Base-by-base conservation (phyloP, 306 rosid species). In the Prunus dulcis region DNA sequence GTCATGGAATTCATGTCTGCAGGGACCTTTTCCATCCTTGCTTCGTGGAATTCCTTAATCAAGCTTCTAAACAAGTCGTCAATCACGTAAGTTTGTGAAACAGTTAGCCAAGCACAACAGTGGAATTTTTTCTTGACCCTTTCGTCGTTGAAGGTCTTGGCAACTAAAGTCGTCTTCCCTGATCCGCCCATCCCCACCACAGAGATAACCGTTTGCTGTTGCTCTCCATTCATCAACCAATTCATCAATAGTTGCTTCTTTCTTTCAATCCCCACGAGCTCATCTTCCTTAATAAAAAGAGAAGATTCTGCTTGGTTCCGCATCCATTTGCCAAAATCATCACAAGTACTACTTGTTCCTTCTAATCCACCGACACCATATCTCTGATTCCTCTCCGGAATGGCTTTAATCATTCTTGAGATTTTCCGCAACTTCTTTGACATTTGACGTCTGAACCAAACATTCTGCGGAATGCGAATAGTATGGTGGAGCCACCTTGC, bases 11-110 rank as follows among this genome's bases (percentile, higher is more conserved):
- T 62, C 52, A 82, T 32, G n/a, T 74, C 70, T 66, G 22, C 64
- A 22, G 69, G 75, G 53, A 56, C 30, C 49, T 30, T 34, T 38
- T 63, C 82, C 58, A 8, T 68, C 3, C 2, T 46, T 22, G 76
- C 8, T 27, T 72, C 34, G 50, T 77, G 12, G 60, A 77, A 22
- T 19, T 62, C 77, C 41, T 47, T 58, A 30, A 81, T 81, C 77
- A 80, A 67, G 69, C 63, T 64, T 68, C 52, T 71, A 50, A 76
- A 41, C 46, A 76, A 27, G 14, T 81, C 85, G 12, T 82, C 82
- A 17, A 67, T 60, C 12, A 49, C 57, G 52, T 72, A 67, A 46
- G 49, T 66, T 43, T 66, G 82, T 4, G 71, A 72, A 30, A 82
- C 62, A 2, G 75, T 76, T 5, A 82, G 2, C 78, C 81, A 82